Evolutionary conservation across 1,284 basidiomycete species (phyloP), one percentile per base, ranked within the genome.

Genomic region (Ganoderma multipileum): DNA sequence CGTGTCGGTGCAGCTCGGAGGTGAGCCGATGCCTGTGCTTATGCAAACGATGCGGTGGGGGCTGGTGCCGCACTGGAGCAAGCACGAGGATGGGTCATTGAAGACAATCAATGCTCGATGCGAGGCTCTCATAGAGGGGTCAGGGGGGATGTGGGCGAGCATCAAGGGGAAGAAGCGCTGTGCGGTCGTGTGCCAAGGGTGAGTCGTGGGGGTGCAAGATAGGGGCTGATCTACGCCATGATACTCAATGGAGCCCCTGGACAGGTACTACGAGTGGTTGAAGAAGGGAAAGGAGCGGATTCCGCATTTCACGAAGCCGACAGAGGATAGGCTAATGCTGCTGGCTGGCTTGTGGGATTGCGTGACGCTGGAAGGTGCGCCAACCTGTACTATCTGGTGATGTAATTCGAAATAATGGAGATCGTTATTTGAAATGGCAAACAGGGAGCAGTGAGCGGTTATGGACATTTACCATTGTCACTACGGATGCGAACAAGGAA

Each of bases 31-130:
- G 38, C 20, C 36, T 33, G 73, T 87, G 33, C 77, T 89, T 14
- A 76, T 93, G 72, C 90, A 92, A 39, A 88, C 90, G 5, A 95
- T 95, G 95, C 91, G 91, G 76, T 98, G 96, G 96, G 96, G 96
- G 0, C 84, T 98, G 2, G 87, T 96, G 1, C 95, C 95, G 0
- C 91, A 94, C 76, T 97, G 92, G 87, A 90, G 87, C 75, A 95
- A 95, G 76, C 86, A 91, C 52, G 88, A 91, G 65, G 87, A 91
- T 70, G 87, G 86, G 64, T 83, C 83, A 0, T 80, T 95, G 67
- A 94, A 88, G 74, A 97, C 96, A 0, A 97, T 95, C 72, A 99
- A 98, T 74, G 95, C 96, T 0, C 89, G 95, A 28, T 87, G 90
- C 11, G 97, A 98, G 79, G 92, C 90, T 42, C 84, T 99, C 18